Evolutionary conservation across 164 flowering plant genomes (phyloP).

Genomic region (Stephania cephalantha): DNA sequence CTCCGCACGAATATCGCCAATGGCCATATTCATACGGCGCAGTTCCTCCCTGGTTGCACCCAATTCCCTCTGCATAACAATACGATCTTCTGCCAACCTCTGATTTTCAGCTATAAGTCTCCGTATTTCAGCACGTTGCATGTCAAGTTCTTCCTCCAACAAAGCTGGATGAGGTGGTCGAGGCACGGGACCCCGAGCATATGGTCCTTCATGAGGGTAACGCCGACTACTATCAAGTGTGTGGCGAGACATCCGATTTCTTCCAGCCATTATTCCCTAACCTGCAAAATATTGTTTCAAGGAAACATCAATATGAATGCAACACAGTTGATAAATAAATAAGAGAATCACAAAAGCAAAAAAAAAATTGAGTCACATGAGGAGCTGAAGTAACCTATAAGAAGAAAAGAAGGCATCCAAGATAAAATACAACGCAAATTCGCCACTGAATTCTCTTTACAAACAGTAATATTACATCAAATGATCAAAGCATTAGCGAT

Average conservation of each 20-base stretch:
- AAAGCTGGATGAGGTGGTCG: conserved; percentile 72
- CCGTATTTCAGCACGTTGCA: conserved; percentile 62
- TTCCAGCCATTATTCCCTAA: conserved; percentile 56
- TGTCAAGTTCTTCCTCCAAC: conserved; percentile 84
- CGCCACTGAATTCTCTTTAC: neutral
- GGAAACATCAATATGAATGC: neutral
- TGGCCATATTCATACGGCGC: conserved; percentile 59
- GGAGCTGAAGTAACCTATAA: neutral
- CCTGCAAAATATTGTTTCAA: conserved; percentile 15
- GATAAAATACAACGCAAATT: neutral
- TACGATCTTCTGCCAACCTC: conserved; percentile 67
- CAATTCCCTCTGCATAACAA: conserved; percentile 61
- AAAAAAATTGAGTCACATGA: neutral
- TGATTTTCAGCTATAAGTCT: conserved; percentile 73
- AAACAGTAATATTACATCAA: neutral
- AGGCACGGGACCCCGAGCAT: conserved; percentile 44
- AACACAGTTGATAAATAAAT: neutral
- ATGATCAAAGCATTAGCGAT: neutral
- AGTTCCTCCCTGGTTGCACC: conserved; percentile 75
- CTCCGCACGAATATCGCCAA: conserved; percentile 60
- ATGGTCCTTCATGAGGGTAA: conserved; percentile 55
- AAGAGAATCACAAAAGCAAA: neutral
- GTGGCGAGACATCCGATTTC: conserved; percentile 63
- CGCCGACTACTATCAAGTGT: conserved; percentile 45
- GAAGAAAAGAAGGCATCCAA: neutral